phyloP scores from a whole-genome alignment of 805 yeast species.

The Candida ascalaphidarum region DNA sequence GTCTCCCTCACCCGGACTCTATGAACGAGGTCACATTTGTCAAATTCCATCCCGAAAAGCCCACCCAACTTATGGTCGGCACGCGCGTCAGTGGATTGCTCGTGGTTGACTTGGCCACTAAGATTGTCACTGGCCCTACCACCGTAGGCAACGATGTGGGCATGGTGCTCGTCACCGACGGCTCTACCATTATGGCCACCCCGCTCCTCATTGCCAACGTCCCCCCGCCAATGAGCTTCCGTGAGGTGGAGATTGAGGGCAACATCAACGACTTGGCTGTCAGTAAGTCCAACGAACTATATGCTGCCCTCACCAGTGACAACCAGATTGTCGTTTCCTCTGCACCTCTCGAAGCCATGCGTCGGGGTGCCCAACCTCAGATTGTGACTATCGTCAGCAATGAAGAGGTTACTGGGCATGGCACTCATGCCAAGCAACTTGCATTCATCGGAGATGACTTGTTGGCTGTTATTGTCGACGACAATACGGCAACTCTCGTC shows the following conservation, averaged over 20 bases:
- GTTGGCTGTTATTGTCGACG: constrained; percentile 55
- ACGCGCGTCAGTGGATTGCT: constrained; percentile 39
- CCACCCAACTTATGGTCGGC: constrained; percentile 64
- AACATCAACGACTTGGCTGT: constrained; percentile 61
- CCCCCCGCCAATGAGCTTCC: constrained; percentile 87
- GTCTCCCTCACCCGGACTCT: constrained; percentile 14
- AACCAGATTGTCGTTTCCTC: constrained; percentile 9
- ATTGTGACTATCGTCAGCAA: constrained; percentile 32
- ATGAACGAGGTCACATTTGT: constrained; percentile 31
- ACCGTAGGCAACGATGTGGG: constrained; percentile 66
- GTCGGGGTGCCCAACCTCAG: constrained; percentile 16
- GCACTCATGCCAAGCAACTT: constrained; percentile 54
- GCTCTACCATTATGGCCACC: constrained; percentile 59
- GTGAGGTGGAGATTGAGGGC: constrained; percentile 47
- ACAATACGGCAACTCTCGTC: constrained; percentile 40
- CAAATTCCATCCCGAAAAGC: constrained; percentile 88
- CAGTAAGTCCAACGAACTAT: constrained; percentile 46
- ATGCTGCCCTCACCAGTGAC: constrained; percentile 38
- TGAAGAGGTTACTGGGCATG: constrained; percentile 23
- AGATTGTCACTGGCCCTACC: constrained; percentile 61
- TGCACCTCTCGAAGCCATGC: constrained; percentile 42
- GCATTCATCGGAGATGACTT: constrained; percentile 43
- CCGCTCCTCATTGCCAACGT: constrained; percentile 80
- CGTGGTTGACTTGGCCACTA: constrained; percentile 60
- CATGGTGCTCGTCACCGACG: constrained; percentile 75